Conservation (phyloP, 2,329 filamentous ascomycete species). For the Calonectria honghensis region DNA sequence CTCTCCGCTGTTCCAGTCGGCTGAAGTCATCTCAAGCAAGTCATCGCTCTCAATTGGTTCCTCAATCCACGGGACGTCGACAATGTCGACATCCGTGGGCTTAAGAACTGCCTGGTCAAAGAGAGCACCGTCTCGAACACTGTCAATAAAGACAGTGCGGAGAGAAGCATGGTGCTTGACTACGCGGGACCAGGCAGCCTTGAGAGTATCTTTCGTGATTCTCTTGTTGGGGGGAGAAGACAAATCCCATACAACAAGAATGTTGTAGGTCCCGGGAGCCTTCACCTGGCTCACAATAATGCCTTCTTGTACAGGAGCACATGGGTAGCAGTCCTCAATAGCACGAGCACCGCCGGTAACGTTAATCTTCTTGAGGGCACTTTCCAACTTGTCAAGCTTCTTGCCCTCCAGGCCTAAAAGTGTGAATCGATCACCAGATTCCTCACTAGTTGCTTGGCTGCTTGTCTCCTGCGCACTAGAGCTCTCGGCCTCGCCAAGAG, state of each 20-base stretch:
- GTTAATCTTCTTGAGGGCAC: neutral
- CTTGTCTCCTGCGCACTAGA: slow-evolving; percentile 1
- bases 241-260: slow-evolving; percentile 16
- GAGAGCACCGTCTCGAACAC: slow-evolving; percentile 4
- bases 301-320: slow-evolving; percentile 4
- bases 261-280: slow-evolving; percentile 15
- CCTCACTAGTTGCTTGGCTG: neutral
- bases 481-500: slow-evolving; percentile 6
- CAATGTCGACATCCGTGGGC: slow-evolving; percentile 5
- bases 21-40: slow-evolving; percentile 10
- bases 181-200: neutral
- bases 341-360: slow-evolving; percentile 1
- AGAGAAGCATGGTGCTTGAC: slow-evolving; percentile 19
- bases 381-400: slow-evolving; percentile 5
- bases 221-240: neutral
- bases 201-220: slow-evolving; percentile 3
- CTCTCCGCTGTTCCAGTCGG: slow-evolving; percentile 13
- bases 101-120: slow-evolving; percentile 15
- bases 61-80: slow-evolving; percentile 15
- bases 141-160: slow-evolving; percentile 11
- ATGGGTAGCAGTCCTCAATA: slow-evolving; percentile 7
- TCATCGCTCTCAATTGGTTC: slow-evolving; percentile 19
- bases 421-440: neutral
- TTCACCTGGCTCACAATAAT: slow-evolving; percentile 16
- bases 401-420: neutral